Percentiles rank a stretch among this genome's conserved stretches.
phyloP scores from a whole-genome alignment of 306 rosid genomes.

The Glycyrrhiza uralensis region DNA sequence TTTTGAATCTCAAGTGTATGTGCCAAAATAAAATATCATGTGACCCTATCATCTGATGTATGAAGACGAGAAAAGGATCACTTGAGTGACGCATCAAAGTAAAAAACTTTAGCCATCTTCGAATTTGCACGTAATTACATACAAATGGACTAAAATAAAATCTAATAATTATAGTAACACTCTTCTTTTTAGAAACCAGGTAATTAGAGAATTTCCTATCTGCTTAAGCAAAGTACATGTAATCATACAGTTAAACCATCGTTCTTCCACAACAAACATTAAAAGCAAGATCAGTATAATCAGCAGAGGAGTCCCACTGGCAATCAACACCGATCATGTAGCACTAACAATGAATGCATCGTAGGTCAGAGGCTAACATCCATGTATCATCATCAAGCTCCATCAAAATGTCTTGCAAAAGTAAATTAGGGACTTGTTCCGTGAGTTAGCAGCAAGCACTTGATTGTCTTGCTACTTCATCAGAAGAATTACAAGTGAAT shows the following conservation, averaged over 20 bases:
- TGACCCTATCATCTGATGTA: no score
- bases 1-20: neutral
- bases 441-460: constrained; percentile 30
- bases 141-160: no score
- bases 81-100: no score
- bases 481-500: constrained; percentile 29
- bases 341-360: constrained; percentile 7
- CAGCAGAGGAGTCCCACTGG: constrained; percentile 8
- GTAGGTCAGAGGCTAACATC: constrained; percentile 44
- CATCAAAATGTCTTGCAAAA: constrained; percentile 11
- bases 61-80: no score
- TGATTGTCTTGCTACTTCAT: constrained; percentile 15
- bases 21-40: no score
- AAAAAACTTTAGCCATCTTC: no score
- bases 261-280: neutral
- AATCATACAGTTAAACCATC: constrained; percentile 13
- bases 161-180: neutral
- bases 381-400: constrained; percentile 6
- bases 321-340: constrained; percentile 23
- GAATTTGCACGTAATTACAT: no score
- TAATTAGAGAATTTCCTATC: neutral
- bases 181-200: neutral
- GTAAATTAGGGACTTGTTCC: constrained; percentile 23
- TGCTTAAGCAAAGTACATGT: neutral
- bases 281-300: neutral